Evolutionary conservation across 2,329 filamentous ascomycete species (phyloP).

Genomic region (Aspergillus pseudotamarii): DNA sequence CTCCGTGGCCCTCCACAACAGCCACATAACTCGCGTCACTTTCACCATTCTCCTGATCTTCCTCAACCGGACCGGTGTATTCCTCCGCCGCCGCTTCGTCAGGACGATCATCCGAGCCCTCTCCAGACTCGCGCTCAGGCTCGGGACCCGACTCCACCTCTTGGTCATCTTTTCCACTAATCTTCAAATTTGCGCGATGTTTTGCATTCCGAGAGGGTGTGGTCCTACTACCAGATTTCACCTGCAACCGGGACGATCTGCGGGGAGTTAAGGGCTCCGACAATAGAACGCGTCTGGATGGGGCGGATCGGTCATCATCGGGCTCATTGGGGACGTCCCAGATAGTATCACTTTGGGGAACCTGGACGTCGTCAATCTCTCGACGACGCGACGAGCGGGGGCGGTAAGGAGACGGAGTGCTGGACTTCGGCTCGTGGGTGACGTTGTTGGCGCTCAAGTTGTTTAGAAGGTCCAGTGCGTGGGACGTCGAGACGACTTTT

Average conservation of each 20-base stretch:
- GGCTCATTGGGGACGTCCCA: slow-evolving; percentile 15
- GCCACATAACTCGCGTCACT: neutral
- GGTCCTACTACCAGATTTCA: neutral
- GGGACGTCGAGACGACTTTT: slow-evolving; percentile 20
- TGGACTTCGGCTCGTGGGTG: neutral
- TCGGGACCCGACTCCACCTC: neutral
- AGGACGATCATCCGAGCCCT: neutral
- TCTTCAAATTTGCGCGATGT: neutral
- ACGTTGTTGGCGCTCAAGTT: slow-evolving; percentile 14
- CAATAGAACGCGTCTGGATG: neutral
- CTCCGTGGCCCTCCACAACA: neutral
- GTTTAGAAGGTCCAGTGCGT: slow-evolving; percentile 26
- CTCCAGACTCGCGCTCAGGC: neutral
- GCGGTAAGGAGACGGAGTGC: neutral
- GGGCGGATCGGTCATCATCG: neutral
- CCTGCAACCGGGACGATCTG: slow-evolving; percentile 14
- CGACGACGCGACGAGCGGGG: slow-evolving; percentile 2
- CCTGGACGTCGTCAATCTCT: neutral
- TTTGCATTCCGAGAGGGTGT: neutral
- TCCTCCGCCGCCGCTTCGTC: neutral
- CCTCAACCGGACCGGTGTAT: neutral
- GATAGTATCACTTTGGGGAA: slow-evolving; percentile 10
- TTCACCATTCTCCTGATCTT: neutral
- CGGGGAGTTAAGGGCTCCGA: slow-evolving; percentile 12
- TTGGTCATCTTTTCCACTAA: neutral